Percentiles rank a stretch among this genome's conserved stretches.
phyloP scores from a whole-genome alignment of 2,329 filamentous ascomycete genomes.

The Aspergillus aculeatinus region DNA sequence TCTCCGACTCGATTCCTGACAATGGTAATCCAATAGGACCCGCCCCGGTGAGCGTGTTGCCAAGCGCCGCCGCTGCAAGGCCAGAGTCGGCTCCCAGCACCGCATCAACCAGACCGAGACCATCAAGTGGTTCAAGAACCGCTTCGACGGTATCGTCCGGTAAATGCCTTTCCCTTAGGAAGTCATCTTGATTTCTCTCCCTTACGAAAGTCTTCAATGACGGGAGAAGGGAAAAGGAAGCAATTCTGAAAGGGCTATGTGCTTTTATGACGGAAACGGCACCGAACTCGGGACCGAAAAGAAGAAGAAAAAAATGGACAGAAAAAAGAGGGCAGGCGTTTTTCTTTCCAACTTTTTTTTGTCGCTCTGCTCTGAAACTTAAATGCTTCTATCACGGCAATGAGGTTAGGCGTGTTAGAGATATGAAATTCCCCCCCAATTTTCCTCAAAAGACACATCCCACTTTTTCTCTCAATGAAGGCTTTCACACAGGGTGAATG shows the following conservation, averaged over 20 bases:
- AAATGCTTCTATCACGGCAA: slow-evolving; percentile 36
- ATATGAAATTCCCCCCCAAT: slow-evolving; percentile 38
- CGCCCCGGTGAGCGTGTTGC: slow-evolving; percentile 97
- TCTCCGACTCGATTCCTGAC: slow-evolving; percentile 28
- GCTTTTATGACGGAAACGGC: slow-evolving; percentile 11
- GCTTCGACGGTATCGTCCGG: slow-evolving; percentile 98
- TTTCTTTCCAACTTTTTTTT: slow-evolving; percentile 13
- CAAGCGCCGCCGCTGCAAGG: slow-evolving; percentile 88
- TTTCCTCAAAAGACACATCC: slow-evolving; percentile 36
- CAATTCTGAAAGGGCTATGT: background rate
- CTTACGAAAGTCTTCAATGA: background rate
- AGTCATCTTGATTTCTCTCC: background rate
- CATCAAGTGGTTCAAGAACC: slow-evolving; percentile 94
- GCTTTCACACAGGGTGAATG: slow-evolving; percentile 56
- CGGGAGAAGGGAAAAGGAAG: background rate
- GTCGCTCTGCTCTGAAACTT: slow-evolving; percentile 28
- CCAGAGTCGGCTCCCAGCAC: slow-evolving; percentile 82
- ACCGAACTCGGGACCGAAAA: slow-evolving; percentile 27
- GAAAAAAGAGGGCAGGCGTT: slow-evolving; percentile 23
- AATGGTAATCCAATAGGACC: slow-evolving; percentile 56
- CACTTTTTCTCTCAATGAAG: slow-evolving; percentile 54
- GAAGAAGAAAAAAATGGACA: slow-evolving; percentile 25
- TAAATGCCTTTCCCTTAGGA: slow-evolving; percentile 57
- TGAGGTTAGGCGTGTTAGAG: slow-evolving; percentile 42
- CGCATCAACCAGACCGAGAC: slow-evolving; percentile 93